Evolutionary conservation across 495 filamentous ascomycete genomes (phyloP), one percentile per base, ranked within the genome.

Genomic region (Paragyromitra xinjiangensis): DNA sequence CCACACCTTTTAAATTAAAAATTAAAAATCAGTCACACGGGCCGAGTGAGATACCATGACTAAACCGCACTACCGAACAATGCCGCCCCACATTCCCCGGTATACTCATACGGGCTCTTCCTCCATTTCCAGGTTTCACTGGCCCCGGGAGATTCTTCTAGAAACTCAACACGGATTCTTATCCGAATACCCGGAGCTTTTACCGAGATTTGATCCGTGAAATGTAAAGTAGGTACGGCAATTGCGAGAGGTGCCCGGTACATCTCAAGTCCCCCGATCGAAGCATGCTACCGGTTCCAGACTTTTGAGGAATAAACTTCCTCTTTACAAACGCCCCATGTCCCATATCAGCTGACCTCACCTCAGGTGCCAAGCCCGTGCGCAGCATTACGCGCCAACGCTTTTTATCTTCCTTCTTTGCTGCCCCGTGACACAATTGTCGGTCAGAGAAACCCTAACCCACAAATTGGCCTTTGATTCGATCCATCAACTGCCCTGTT

Each of bases 161-260:
- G 53, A 61, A 70, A 34, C 53, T 22, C 19, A 26, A 55, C 26
- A 48, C 24, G 71, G 71, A 19, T 61, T 34, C 26, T 11, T 61
- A 69, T 69, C 71, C 53, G 71, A 69, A 34, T 19, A 74, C 19
- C 71, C 71, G 71, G 40, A 22, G 51, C 22, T 53, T 69, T 74
- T 74, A 48, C 71, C 64, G 71, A 62, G 64, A 61, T 74, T 73
- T 69, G 64, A 70, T 24, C 53, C 39, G 53, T 29, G 63, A 56
- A 42, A 24, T 34, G 16, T 37, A 44, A 26, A 58, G 34, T 29
- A 59, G 24, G 14, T 34, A 34, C 16, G 53, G 53, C 40, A 69
- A 69, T 48, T 69, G 19, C 24, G 14, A 50, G 8, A 6, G 12
- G 34, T 22, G 9, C 51, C 62, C 51, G 53, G 64, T 51, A 69